Percentiles rank a stretch among this genome's conserved stretches.
Evolutionary conservation across 768 basidiomycete genomes (phyloP).

Genomic region (Mrakia hoshinonis): DNA sequence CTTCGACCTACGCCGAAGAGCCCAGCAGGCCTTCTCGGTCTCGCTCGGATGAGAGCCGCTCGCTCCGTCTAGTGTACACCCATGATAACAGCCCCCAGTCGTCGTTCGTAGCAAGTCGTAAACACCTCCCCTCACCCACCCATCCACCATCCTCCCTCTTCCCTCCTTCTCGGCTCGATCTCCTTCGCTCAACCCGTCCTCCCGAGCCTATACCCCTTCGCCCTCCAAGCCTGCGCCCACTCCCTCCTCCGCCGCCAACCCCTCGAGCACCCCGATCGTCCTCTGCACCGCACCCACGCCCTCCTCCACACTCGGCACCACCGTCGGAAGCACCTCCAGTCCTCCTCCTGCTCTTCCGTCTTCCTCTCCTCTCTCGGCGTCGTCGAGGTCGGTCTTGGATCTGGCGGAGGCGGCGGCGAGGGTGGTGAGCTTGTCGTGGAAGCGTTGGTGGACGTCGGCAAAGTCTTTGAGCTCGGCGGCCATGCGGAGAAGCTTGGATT

Average conservation of each 20-base stretch:
- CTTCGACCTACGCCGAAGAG: too few relatives aligned
- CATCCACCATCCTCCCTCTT: too few relatives aligned
- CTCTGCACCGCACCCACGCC: constrained; percentile 14
- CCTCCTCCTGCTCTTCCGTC: not conserved
- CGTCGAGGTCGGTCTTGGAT: too few relatives aligned
- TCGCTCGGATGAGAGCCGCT: too few relatives aligned
- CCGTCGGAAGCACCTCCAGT: not conserved
- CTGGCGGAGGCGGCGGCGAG: not conserved
- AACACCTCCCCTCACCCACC: too few relatives aligned
- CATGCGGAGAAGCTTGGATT: not conserved
- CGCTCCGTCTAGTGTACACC: too few relatives aligned
- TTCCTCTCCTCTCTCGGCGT: not conserved
- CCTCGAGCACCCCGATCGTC: constrained; percentile 7
- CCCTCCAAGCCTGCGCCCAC: not conserved
- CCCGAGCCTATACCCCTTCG: too few relatives aligned
- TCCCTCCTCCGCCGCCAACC: not conserved
- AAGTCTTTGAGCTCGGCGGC: constrained; percentile 5
- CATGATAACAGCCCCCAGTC: too few relatives aligned
- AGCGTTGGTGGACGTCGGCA: constrained; percentile 26
- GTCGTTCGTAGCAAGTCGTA: too few relatives aligned
- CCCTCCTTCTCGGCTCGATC: too few relatives aligned
- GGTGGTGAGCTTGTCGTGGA: constrained; percentile 18
- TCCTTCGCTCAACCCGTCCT: too few relatives aligned
- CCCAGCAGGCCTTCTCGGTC: too few relatives aligned
- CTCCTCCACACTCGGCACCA: constrained; percentile 20